Evolutionary conservation across 1,284 basidiomycete species (phyloP), one percentile per base, ranked within the genome.

Genomic region (Tylopilus sp.): DNA sequence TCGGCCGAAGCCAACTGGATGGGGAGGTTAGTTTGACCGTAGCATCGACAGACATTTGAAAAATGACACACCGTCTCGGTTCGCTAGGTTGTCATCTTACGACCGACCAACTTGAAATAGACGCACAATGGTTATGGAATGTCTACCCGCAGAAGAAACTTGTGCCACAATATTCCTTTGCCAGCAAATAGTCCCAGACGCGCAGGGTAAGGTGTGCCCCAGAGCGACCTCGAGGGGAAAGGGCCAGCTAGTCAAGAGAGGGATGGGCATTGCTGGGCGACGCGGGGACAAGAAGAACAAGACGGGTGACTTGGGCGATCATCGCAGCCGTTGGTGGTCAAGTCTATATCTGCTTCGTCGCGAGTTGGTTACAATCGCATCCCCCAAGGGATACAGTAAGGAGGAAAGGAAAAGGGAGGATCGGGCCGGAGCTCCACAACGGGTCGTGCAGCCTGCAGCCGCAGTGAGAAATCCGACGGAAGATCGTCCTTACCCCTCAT

Each of bases 51-150:
- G 1, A 21, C 9, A 3, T 23, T 41, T 11, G 34, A 13, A 44
- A n/a, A 60, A 70, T 46, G 58, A 81, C 79, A 72, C 72, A 15
- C 71, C 77, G 63, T 90, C 81, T 44, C 88, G 87, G 55, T 85
- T 85, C 31, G 83, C 86, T 6, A 84, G 67, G 57, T 86, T 81
- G 62, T 88, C 84, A 49, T 69, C 83, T 86, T 54, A n/a, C 44
- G 26, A 35, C 23, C 9, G 2, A 6, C 21, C 52, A n/a, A 41
- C n/a, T 44, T 10, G 6, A 12, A 16, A 26, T 25, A 12, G 4
- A 66, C 75, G 43, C 51, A 76, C 80, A 77, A 42, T 75, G 40
- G 37, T 76, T 68, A 45, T 76, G 81, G 53, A 77, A 83, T 13
- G 67, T 66, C 81, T 81, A 83, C 3, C 67, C 72, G 35, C 81